Evolutionary conservation across 129 eudicot genomes (phyloP), one percentile per base, ranked within the genome.

Genomic region (Artemisia annua): DNA sequence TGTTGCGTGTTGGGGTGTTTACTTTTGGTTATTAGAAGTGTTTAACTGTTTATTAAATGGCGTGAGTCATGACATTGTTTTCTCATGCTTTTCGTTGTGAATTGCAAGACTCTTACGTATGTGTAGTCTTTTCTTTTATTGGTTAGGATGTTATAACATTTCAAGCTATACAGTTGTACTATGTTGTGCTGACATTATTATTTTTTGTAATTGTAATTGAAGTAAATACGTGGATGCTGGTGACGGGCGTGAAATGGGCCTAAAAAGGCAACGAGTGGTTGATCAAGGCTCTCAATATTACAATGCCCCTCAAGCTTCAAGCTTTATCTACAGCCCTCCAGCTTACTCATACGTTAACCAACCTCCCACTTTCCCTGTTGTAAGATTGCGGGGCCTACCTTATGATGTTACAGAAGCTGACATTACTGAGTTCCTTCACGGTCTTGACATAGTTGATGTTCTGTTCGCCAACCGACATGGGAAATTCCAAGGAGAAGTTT

Each of bases 341-440:
- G 80, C 96, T 69, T 84, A 85, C 72, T 75, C 97, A 14, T 83
- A 87, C 60, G 58, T 71, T 30, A 73, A 67, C 63, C 94, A 85
- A 55, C 90, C 89, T 5, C 96, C 96, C 28, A 80, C 98, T 15
- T 89, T 93, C 67, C 98, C 98, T 19, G 96, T 93, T 63, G 97
- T 93, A 70, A 81, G 95, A 13, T 86, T 93, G 35, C 96, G 96
- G 22, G 98, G 98, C 58, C 87, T 93, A n/a, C 98, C 98, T 7
- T 93, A 87, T 65, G 97, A 90, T 78, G 90, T 96, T 74, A 59
- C 96, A 14, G 98, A 93, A 82, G 75, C 86, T 14, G 98, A 93
- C 74, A 79, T 93, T 50, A 78, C 83, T n/a, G 98, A 93, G 64
- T 93, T 93, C 73, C 80, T 94, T 72, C 96, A 85, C 59, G 97